Conservation (phyloP, 2,329 filamentous ascomycete genomes). For the Biscogniauxia mediterranea region DNA sequence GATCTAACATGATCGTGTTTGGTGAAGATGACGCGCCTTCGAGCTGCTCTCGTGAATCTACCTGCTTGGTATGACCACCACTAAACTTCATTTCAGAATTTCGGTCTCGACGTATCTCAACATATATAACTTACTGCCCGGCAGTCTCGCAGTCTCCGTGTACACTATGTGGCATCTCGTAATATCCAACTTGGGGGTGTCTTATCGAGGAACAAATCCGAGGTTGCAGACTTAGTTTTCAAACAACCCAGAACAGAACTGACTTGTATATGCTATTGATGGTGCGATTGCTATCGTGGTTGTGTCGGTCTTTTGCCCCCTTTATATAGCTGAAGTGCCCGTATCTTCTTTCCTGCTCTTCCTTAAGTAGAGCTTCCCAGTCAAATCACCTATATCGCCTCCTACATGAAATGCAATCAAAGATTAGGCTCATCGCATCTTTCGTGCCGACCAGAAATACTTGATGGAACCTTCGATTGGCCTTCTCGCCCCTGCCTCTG, state of each 20-base stretch:
- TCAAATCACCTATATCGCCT: conserved; percentile 6
- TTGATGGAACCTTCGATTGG: conserved; percentile 22
- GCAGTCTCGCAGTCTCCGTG: conserved; percentile 15
- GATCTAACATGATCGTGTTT: conserved; percentile 23
- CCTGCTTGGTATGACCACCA: conserved; percentile 2
- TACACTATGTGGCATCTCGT: conserved; percentile 27
- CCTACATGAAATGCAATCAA: conserved; percentile 12
- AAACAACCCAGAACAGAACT: conserved; percentile 18
- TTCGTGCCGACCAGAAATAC: conserved; percentile 16
- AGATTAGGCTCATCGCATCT: conserved; percentile 8
- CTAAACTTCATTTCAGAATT: conserved; percentile 22
- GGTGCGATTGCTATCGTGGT: not conserved
- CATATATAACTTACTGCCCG: conserved; percentile 20
- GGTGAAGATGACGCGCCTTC: conserved; percentile 3
- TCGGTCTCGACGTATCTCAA: conserved; percentile 1
- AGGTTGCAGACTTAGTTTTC: not conserved
- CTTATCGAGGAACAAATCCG: not conserved
- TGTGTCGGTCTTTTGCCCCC: conserved; percentile 1
- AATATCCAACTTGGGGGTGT: conserved; percentile 1
- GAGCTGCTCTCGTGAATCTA: conserved; percentile 10
- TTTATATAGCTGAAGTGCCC: conserved; percentile 18
- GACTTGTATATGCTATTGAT: conserved; percentile 17
- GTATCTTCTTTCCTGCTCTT: conserved; percentile 8
- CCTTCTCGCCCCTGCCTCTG: conserved; percentile 12
- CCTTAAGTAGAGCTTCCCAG: conserved; percentile 5